phyloP scores from a whole-genome alignment of 768 basidiomycete species.

The Trametes maxima region DNA sequence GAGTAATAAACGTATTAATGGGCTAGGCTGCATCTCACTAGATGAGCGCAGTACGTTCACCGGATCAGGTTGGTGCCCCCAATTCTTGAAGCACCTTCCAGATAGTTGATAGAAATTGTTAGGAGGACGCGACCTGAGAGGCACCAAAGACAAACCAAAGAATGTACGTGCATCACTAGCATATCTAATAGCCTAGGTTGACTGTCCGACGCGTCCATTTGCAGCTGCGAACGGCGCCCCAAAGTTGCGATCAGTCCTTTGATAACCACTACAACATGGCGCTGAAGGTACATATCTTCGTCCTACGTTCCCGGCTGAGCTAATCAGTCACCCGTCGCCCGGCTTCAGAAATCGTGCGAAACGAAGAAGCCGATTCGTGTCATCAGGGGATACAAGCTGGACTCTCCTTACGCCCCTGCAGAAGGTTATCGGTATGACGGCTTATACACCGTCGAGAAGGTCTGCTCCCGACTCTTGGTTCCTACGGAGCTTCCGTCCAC shows the following conservation, averaged over 20 bases:
- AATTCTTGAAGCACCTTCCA: too few relatives aligned
- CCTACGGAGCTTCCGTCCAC: not conserved
- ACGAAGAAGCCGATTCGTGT: slow-evolving; percentile 85
- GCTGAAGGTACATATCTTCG: slow-evolving; percentile 48
- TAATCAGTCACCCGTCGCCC: not conserved
- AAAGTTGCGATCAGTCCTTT: slow-evolving; percentile 82
- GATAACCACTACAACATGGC: slow-evolving; percentile 73
- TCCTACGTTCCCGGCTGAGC: not conserved
- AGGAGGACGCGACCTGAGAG: slow-evolving; percentile 87
- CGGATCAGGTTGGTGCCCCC: slow-evolving; percentile 56
- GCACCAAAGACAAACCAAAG: slow-evolving; percentile 80
- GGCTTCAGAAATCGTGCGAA: slow-evolving; percentile 66
- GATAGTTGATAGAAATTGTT: too few relatives aligned
- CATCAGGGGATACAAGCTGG: slow-evolving; percentile 80
- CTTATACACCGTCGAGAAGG: slow-evolving; percentile 78
- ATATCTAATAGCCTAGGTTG: not conserved
- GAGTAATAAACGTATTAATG: slow-evolving; percentile 37
- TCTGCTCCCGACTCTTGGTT: slow-evolving; percentile 24
- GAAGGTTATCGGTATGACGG: slow-evolving; percentile 95
- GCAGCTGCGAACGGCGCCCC: slow-evolving; percentile 86
- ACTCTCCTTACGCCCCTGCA: slow-evolving; percentile 72
- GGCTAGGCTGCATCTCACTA: not conserved
- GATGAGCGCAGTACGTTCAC: slow-evolving; percentile 65
- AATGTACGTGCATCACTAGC: slow-evolving; percentile 54
- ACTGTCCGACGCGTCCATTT: not conserved